A percentile compares a stretch with the other conserved stretches of the same genome.
Evolutionary conservation across 2,329 filamentous ascomycete genomes (phyloP).

Genomic region (Fusarium metavorans): DNA sequence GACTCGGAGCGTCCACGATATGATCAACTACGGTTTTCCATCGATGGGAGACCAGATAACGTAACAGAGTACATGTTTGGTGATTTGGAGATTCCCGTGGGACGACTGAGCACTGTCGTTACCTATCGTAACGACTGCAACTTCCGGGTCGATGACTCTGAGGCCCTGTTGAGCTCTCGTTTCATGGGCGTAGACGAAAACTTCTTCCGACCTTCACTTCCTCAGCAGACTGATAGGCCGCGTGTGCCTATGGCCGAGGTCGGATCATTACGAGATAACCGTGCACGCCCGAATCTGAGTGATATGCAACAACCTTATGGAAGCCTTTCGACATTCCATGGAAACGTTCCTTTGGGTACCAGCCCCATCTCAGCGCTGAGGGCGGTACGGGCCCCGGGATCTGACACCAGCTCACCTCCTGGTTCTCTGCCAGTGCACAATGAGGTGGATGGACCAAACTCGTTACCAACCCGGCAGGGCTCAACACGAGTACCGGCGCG

Average conservation of each 20-base stretch:
- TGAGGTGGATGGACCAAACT: constrained; percentile 62
- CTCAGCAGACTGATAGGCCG: constrained; percentile 61
- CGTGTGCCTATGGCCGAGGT: constrained; percentile 63
- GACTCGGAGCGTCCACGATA: constrained; percentile 65
- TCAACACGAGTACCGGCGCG: constrained; percentile 53
- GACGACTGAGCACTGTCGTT: constrained; percentile 83
- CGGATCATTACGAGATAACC: constrained; percentile 80
- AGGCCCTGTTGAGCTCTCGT: constrained; percentile 89
- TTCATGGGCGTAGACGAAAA: constrained; percentile 94
- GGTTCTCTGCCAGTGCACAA: constrained; percentile 62
- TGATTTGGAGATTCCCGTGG: constrained; percentile 86
- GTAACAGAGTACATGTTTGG: constrained; percentile 85
- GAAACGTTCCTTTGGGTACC: constrained; percentile 80
- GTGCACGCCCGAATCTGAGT: constrained; percentile 58
- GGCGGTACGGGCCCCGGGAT: constrained; percentile 72
- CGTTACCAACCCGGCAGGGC: constrained; percentile 61
- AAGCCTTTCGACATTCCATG: constrained; percentile 89
- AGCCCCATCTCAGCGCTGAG: constrained; percentile 88
- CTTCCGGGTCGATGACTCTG: constrained; percentile 91
- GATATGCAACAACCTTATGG: constrained; percentile 87
- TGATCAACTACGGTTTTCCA: constrained; percentile 71
- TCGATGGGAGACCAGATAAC: constrained; percentile 53
- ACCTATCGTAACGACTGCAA: constrained; percentile 89
- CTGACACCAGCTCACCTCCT: constrained; percentile 71
- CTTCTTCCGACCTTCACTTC: constrained; percentile 84